Evolutionary conservation across 1,284 basidiomycete species (phyloP), one percentile per base, ranked within the genome.

Genomic region (Anthracocystis setariae): DNA sequence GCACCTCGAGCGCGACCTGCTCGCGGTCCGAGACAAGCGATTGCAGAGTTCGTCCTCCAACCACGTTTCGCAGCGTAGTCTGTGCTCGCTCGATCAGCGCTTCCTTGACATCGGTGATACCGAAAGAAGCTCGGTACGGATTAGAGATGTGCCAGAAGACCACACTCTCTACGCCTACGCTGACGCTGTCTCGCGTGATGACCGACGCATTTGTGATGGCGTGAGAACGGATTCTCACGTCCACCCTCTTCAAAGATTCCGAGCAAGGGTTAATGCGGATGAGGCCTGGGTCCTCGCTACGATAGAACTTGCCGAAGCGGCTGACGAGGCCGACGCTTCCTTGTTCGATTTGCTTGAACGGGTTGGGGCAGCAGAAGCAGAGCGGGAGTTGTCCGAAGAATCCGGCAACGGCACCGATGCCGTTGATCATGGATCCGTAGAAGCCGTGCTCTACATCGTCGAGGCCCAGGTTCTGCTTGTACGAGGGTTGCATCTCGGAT

Each of bases 171-270:
- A 92, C 90, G 65, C 91, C 89, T 65, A 92, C 90, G 70, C 90
- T 90, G 77, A 94, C 93, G 80, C 94, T 94, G 85, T 97, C 94
- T 69, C 85, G 83, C 27, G 86, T 86, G 67, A 86, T 85, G 33
- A 86, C 78, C 20, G 87, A 89, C 85, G 94, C 93, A 61, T 90
- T 86, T 24, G 92, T 92, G 70, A 96, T 94, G 8, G 90, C 85
- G 65, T 89, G 90, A 71, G 95, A 92, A 82, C 94, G 92, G 73
- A 97, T 94, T 84, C 94, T 94, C 83, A 98, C 94, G 77, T 96
- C 92, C 64, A 94, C 74, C 1, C 54, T 54, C n/a, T 70, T 38
- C 15, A 81, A 54, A 1, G 87, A 86, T 83, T 97, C 94, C 8
- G 91, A 91, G 86, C 93, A 95, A 58, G 94, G 91, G 81, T 98